Evolutionary conservation across 805 yeast species (phyloP).

Genomic region (Metschnikowia santaceciliae): DNA sequence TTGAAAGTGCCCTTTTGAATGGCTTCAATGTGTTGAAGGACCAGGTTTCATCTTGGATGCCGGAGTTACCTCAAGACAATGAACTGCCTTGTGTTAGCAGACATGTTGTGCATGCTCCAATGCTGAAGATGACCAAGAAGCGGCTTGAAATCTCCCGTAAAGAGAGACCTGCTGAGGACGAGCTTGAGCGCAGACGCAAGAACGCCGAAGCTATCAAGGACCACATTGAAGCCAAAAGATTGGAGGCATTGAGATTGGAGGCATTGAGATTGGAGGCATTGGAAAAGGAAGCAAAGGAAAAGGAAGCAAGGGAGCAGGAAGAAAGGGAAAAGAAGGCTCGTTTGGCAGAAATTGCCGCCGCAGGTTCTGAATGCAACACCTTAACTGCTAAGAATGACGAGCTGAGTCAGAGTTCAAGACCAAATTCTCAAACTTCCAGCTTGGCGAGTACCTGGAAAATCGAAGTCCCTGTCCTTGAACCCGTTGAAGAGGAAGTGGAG

Average conservation of each 20-base stretch:
- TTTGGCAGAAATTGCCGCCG: neutral
- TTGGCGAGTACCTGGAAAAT: neutral
- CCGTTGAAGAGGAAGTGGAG: neutral
- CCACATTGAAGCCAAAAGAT: neutral
- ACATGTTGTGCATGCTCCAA: neutral
- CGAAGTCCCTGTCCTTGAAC: neutral
- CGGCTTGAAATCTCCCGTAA: neutral
- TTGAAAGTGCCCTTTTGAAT: neutral
- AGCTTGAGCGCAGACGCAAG: neutral
- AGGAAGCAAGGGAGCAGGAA: neutral
- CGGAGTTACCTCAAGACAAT: neutral
- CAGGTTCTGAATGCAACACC: neutral
- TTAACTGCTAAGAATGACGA: neutral
- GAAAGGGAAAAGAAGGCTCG: neutral
- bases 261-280: neutral
- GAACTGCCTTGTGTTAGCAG: neutral
- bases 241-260: neutral
- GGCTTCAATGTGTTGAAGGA: neutral
- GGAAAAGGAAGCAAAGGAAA: neutral
- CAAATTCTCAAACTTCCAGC: neutral
- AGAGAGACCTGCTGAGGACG: neutral
- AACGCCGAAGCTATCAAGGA: neutral
- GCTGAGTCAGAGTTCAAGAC: neutral
- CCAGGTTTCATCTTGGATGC: neutral
- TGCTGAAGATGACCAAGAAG: conserved; percentile 1